These are phyloP conservation scores for Fraxinus albicans DNA, from an alignment of 305 asterid species.

Conservation along the genomic window DNA sequence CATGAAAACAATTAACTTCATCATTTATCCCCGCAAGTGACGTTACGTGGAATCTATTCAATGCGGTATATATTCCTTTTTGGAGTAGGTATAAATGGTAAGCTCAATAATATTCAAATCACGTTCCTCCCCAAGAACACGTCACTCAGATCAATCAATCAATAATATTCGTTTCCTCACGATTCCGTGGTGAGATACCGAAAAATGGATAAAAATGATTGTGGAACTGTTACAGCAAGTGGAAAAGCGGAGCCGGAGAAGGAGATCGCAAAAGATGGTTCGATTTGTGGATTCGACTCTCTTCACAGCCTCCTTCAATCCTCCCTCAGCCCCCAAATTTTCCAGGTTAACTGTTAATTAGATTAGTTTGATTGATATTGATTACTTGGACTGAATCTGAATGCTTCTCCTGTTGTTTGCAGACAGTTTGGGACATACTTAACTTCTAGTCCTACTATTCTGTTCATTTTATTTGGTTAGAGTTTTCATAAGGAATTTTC, in stretches of 20 bases:
- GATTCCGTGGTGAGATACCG: neutral
- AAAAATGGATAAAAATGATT: slow-evolving; percentile 49
- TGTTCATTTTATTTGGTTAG: neutral
- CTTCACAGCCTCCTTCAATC: slow-evolving; percentile 75
- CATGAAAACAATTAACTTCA: too few relatives aligned
- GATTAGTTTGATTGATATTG: neutral
- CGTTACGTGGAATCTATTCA: neutral
- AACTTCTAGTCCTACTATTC: neutral
- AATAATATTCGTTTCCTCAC: neutral
- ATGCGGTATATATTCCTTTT: neutral
- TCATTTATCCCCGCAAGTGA: neutral
- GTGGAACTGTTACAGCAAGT: slow-evolving; percentile 30
- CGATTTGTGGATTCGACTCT: slow-evolving; percentile 80
- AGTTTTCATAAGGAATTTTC: neutral
- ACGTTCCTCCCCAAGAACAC: neutral
- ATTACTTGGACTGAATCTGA: neutral
- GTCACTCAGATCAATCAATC: neutral
- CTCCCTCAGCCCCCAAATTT: slow-evolving; percentile 65
- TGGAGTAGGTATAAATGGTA: neutral
- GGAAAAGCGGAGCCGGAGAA: slow-evolving; percentile 19
- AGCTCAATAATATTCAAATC: neutral
- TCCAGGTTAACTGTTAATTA: slow-evolving; percentile 49
- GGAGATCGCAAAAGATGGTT: slow-evolving; percentile 48
- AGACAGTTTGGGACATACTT: neutral
- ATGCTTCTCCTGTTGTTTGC: neutral